Percentiles rank a stretch among this genome's conserved stretches.
phyloP scores from a whole-genome alignment of 2,329 filamentous ascomycete species.

The Onygenales sp. region DNA sequence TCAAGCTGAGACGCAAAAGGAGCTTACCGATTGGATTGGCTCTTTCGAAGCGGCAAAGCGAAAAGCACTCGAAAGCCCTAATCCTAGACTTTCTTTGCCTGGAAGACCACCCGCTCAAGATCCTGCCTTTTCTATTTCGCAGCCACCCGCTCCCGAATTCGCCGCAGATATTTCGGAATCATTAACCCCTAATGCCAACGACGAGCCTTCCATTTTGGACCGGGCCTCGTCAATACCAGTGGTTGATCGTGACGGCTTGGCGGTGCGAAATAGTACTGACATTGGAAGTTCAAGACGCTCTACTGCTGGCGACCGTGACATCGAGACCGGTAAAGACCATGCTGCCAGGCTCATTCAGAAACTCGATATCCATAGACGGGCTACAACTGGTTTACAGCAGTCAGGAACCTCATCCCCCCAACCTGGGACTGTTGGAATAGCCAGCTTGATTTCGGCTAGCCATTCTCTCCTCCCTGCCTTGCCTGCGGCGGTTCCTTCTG shows the following conservation, averaged over 20 bases:
- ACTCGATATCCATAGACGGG: constrained; percentile 78
- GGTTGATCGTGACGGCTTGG: constrained; percentile 51
- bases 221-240: constrained; percentile 56
- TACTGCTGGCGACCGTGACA: constrained; percentile 50
- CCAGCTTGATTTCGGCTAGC: constrained; percentile 75
- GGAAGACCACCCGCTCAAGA: constrained; percentile 40
- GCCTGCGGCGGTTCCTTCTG: constrained; percentile 26
- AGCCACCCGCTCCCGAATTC: constrained; percentile 81
- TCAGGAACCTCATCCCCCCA: constrained; percentile 32
- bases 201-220: constrained; percentile 48
- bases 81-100: constrained; percentile 38
- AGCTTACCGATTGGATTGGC: constrained; percentile 90
- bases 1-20: constrained; percentile 83
- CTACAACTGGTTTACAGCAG: constrained; percentile 46
- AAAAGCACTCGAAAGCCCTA: constrained; percentile 70
- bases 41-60: constrained; percentile 92
- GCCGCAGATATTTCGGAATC: constrained; percentile 68
- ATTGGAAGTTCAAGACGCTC: constrained; percentile 42
- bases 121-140: constrained; percentile 85
- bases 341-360: constrained; percentile 86
- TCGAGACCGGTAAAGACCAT: constrained; percentile 69
- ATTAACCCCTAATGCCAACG: constrained; percentile 44
- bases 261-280: constrained; percentile 63
- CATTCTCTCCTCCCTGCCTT: constrained; percentile 60
- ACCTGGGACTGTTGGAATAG: constrained; percentile 57